Percentiles rank a stretch among this genome's conserved stretches.
phyloP scores from a whole-genome alignment of 1,284 basidiomycete species.

The Fomitopsis pinicola region DNA sequence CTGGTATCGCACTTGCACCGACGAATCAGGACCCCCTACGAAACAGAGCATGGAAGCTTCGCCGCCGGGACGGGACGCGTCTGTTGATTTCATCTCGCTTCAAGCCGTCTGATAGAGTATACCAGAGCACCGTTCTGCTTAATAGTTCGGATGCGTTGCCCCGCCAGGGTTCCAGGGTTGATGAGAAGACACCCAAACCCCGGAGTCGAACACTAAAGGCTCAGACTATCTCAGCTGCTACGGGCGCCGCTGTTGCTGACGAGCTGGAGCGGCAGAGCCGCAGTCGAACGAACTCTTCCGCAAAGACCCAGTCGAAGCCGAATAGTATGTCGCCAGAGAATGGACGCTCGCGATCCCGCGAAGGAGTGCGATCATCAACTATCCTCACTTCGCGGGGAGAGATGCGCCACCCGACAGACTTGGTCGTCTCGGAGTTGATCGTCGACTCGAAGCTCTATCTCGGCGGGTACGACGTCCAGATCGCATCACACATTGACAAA shows the following conservation, averaged over 20 bases:
- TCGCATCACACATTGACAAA: slow-evolving; percentile 43
- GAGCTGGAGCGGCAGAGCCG: slow-evolving; percentile 1
- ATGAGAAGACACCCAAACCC: slow-evolving; percentile 17
- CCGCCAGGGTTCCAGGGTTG: slow-evolving; percentile 5
- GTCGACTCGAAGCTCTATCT: slow-evolving; percentile 75
- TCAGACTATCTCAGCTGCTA: background rate
- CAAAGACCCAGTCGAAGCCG: background rate
- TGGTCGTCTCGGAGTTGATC: slow-evolving; percentile 68
- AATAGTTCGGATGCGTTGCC: slow-evolving; percentile 16
- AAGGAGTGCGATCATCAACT: slow-evolving; percentile 34
- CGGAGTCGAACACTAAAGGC: slow-evolving; percentile 11
- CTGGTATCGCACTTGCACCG: slow-evolving; percentile 53
- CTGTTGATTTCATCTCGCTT: slow-evolving; percentile 49
- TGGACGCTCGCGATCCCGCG: slow-evolving; percentile 28
- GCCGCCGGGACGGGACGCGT: slow-evolving; percentile 52
- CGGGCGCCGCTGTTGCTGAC: background rate
- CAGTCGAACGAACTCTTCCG: background rate
- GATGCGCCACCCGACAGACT: slow-evolving; percentile 50
- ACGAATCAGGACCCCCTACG: slow-evolving; percentile 40
- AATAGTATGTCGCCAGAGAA: background rate
- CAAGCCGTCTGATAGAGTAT: slow-evolving; percentile 42
- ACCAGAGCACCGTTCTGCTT: slow-evolving; percentile 45
- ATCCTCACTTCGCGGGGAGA: slow-evolving; percentile 61
- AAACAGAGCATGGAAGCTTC: slow-evolving; percentile 49
- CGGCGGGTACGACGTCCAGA: slow-evolving; percentile 58